These are phyloP conservation scores for Viridothelium virens DNA, from an alignment of 495 filamentous ascomycete genomes.

Conservation along the genomic window DNA sequence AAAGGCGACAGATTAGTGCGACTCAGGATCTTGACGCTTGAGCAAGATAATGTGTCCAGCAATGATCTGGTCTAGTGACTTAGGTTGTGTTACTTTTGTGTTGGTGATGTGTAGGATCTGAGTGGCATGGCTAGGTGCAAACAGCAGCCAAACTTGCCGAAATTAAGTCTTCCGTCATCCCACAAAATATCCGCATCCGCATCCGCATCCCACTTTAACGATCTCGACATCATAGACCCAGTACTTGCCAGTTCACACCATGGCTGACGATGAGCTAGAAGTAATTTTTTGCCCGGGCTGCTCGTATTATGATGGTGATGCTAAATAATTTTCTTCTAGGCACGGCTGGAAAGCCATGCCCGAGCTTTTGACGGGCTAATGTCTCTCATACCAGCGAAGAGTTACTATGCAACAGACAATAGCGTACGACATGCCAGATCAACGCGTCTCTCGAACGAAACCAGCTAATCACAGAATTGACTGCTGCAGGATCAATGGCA, in stretches of 20 bases:
- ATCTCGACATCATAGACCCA: neutral
- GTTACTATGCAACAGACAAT: slow-evolving; percentile 80
- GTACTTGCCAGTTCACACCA: neutral
- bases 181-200: slow-evolving; percentile 7
- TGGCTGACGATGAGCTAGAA: slow-evolving; percentile 26
- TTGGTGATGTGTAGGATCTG: too few species aligned
- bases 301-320: neutral
- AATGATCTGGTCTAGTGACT: too few species aligned
- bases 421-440: slow-evolving; percentile 55
- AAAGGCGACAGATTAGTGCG: too few species aligned
- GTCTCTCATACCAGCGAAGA: slow-evolving; percentile 85
- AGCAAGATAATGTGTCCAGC: too few species aligned
- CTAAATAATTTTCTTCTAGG: slow-evolving; percentile 43
- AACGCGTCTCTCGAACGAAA: slow-evolving; percentile 14
- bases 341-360: slow-evolving; percentile 76
- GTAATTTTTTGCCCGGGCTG: slow-evolving; percentile 24
- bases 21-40: too few species aligned
- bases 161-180: neutral
- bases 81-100: too few species aligned
- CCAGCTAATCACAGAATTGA: neutral
- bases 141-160: slow-evolving; percentile 14
- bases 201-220: slow-evolving; percentile 13
- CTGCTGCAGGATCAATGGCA: slow-evolving; percentile 36
- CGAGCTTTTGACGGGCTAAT: slow-evolving; percentile 85
- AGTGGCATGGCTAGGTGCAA: neutral